Base-by-base conservation (phyloP, 257 asterid genomes). In the Fraxinus cuspidata region DNA sequence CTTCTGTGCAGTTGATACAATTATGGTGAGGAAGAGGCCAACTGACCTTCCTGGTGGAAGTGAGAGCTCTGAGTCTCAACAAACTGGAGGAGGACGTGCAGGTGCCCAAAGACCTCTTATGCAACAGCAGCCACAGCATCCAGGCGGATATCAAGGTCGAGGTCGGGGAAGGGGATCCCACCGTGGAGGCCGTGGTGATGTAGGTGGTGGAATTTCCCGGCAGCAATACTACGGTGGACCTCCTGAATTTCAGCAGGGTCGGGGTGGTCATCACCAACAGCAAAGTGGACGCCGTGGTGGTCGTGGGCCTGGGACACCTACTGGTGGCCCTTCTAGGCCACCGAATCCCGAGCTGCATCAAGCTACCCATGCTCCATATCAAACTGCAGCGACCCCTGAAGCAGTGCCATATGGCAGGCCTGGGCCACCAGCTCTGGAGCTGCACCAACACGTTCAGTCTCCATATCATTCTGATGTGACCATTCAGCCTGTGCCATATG, bases 361-460 rank as follows among this genome's bases (percentile, higher is more conserved):
- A 60, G 29, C 68, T 60, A 23, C 68, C 32, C 34, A 60, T 60
- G 68, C 18, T 60, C 32, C 68, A 21, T 25, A 56, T 19, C 65
- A 56, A 56, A 5, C 65, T n/a, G 65, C 65, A 56, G 65, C 7
- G 65, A 56, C 12, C 25, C 21, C 65, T n/a, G 25, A 56, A 56
- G 65, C 65, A 18, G 65, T 56, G 27, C 65, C 65, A n/a, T 56
- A 56, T 56, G 27, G 65, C 65, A 56, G 27, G 65, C 27, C 65
- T 18, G 94, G 91, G 71, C 80, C 90, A 76, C 89, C 92, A n/a
- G 79, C 84, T 74, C 89, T 95, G 94, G 98, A 90, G 94, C 99
- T 89, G 96, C 97, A 90, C 88, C 98, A 92, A 94, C 97, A 96
- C 35, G 87, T 89, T 80, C 89, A 82, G 88, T 78, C 88, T 78